Percentiles rank a stretch among this genome's conserved stretches.
Conservation (phyloP, 169 alveolate genomes). For the Plasmodium ovale region DNA sequence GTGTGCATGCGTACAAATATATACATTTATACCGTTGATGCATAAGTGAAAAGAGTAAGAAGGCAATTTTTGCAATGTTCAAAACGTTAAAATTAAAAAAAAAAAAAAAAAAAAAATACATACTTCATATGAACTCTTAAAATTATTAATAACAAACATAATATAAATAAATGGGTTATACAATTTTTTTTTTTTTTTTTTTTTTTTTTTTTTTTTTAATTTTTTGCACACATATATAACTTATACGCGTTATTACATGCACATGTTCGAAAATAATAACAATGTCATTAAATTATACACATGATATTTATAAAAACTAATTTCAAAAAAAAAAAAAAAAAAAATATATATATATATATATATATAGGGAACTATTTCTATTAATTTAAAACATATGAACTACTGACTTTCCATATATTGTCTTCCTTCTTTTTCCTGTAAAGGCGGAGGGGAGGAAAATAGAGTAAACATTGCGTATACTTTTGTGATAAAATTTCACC, state of each 20-base stretch:
- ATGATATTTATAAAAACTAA: conserved; percentile 14
- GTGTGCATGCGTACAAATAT: not conserved
- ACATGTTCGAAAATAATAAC: not conserved
- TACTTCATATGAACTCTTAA: conserved; percentile 11
- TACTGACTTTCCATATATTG: conserved; percentile 57
- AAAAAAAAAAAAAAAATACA: conserved; percentile 16
- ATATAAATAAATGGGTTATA: not conserved
- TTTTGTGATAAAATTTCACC: not conserved
- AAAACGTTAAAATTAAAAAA: conserved; percentile 3
- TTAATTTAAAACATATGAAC: conserved; percentile 29
- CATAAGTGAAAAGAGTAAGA: no score
- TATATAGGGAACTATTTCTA: not conserved
- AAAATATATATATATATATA: conserved; percentile 8
- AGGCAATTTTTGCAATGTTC: no score
- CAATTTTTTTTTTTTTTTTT: not conserved
- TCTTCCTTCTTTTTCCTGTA: conserved; percentile 73
- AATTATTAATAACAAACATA: conserved; percentile 43
- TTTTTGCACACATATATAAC: not conserved
- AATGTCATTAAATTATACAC: conserved; percentile 7
- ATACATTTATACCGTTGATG: not conserved
- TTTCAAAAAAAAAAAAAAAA: conserved; percentile 15
- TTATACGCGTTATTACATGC: conserved; percentile 2
- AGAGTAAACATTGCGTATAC: not conserved
- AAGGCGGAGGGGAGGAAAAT: not conserved
- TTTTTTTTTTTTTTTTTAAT: conserved; percentile 1